These are phyloP conservation scores for Casuarina cunninghamiana DNA, from an alignment of 306 rosid genomes.

Conservation along the genomic window DNA sequence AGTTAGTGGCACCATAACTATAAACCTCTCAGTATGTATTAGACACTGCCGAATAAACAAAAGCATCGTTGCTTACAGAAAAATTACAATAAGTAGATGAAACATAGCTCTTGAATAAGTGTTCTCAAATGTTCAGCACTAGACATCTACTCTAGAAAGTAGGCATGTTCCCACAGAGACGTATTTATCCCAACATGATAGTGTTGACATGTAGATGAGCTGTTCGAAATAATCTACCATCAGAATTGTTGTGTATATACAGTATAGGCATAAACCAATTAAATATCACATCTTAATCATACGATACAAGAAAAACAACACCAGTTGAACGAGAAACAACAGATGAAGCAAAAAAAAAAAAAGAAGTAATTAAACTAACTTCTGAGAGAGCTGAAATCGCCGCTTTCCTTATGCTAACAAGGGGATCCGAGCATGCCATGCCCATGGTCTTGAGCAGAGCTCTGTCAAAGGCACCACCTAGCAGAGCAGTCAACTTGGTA, in stretches of 20 bases:
- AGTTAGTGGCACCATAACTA: not conserved
- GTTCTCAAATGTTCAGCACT: not conserved
- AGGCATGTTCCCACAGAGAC: not conserved
- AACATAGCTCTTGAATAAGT: not conserved
- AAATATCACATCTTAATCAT: not conserved
- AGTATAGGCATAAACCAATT: not conserved
- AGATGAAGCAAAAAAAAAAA: not conserved
- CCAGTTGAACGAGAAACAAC: not conserved
- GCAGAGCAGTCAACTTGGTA: conserved; percentile 67
- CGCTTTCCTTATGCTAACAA: conserved; percentile 84
- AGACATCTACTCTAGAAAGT: not conserved
- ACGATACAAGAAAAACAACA: not conserved
- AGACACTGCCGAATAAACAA: not conserved
- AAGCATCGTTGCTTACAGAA: not conserved
- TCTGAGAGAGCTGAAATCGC: conserved; percentile 77
- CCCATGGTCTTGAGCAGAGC: conserved; percentile 77
- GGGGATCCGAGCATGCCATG: conserved; percentile 90
- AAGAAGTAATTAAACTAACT: conserved; percentile 40
- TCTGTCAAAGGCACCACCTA: conserved; percentile 70
- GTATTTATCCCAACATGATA: not conserved
- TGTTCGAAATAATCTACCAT: not conserved
- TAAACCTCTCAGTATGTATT: not conserved
- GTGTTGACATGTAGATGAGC: not conserved
- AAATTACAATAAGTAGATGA: not conserved
- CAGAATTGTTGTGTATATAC: not conserved